Conservation (phyloP, 352 stramenopile species). For the Phytophthora multivora region DNA sequence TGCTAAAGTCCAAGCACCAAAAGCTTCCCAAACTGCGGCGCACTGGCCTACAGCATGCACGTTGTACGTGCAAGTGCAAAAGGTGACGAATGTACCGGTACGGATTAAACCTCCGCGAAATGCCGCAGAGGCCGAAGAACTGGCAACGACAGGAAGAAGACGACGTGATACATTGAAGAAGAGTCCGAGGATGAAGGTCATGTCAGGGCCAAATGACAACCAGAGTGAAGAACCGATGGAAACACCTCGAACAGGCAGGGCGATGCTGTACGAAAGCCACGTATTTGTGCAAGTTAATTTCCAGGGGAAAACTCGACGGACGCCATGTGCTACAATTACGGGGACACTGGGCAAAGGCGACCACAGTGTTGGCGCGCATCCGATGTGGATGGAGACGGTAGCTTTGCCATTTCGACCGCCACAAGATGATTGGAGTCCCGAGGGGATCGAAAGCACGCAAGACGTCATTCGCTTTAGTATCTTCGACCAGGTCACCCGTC, state of each 20-base stretch:
- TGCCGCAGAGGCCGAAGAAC: slow-evolving; percentile 17
- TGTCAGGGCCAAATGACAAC: neutral
- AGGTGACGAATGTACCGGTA: slow-evolving; percentile 75
- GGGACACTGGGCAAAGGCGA: slow-evolving; percentile 9
- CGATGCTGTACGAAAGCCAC: slow-evolving; percentile 47
- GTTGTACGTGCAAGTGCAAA: slow-evolving; percentile 87
- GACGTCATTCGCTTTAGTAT: slow-evolving; percentile 87
- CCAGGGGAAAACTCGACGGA: slow-evolving; percentile 76
- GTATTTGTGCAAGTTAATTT: slow-evolving; percentile 87
- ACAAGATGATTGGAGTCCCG: slow-evolving; percentile 81
- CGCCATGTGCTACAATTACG: slow-evolving; percentile 42
- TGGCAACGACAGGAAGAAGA: slow-evolving; percentile 9
- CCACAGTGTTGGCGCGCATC: slow-evolving; percentile 33
- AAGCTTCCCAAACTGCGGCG: slow-evolving; percentile 10
- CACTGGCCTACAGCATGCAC: slow-evolving; percentile 71
- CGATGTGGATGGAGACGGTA: slow-evolving; percentile 94
- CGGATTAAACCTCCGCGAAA: slow-evolving; percentile 35
- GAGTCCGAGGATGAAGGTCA: slow-evolving; percentile 15
- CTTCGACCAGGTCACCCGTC: slow-evolving; percentile 87
- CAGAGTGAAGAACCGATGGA: slow-evolving; percentile 19
- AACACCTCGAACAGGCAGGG: slow-evolving; percentile 8
- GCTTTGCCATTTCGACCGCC: slow-evolving; percentile 86
- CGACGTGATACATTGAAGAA: slow-evolving; percentile 29
- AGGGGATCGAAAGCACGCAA: slow-evolving; percentile 62
- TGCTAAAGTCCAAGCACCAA: slow-evolving; percentile 25